Evolutionary conservation across 2,329 filamentous ascomycete species (phyloP).

Genomic region (Diaporthe helianthi): DNA sequence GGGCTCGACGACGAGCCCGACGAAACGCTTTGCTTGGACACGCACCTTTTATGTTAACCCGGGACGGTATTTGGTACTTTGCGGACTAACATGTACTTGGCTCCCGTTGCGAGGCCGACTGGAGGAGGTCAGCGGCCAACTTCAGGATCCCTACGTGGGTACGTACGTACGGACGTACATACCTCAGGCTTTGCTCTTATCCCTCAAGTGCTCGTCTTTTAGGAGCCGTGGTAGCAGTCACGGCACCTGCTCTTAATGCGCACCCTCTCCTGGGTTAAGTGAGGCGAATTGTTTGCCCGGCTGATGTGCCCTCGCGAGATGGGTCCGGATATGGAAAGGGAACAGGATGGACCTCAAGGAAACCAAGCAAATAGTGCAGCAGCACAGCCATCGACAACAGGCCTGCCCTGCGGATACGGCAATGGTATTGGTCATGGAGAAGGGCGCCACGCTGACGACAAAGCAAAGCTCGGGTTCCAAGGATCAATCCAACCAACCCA

Average conservation of each 20-base stretch:
- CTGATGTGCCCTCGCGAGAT: not conserved
- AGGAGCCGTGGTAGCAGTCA: constrained; percentile 10
- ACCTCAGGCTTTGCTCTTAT: too few relatives aligned
- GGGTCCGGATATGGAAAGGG: not conserved
- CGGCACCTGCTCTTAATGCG: not conserved
- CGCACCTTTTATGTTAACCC: too few relatives aligned
- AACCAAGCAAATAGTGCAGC: not conserved
- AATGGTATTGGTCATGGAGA: not conserved
- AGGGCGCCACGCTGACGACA: not conserved
- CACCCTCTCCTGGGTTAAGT: not conserved
- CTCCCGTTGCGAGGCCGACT: not conserved
- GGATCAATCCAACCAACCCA: too few relatives aligned
- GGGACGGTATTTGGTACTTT: too few relatives aligned
- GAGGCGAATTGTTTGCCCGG: not conserved
- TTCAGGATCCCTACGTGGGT: too few relatives aligned
- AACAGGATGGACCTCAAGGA: not conserved
- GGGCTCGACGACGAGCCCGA: not conserved
- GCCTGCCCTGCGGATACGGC: not conserved
- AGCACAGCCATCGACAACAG: not conserved
- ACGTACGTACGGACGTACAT: too few relatives aligned
- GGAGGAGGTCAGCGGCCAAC: not conserved
- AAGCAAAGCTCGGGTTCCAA: not conserved
- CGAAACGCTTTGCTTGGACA: constrained; percentile 19
- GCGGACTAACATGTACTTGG: too few relatives aligned
- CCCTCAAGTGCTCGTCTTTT: too few relatives aligned